Evolutionary conservation across 768 basidiomycete genomes (phyloP).

Genomic region (Coprinopsis cinerea): DNA sequence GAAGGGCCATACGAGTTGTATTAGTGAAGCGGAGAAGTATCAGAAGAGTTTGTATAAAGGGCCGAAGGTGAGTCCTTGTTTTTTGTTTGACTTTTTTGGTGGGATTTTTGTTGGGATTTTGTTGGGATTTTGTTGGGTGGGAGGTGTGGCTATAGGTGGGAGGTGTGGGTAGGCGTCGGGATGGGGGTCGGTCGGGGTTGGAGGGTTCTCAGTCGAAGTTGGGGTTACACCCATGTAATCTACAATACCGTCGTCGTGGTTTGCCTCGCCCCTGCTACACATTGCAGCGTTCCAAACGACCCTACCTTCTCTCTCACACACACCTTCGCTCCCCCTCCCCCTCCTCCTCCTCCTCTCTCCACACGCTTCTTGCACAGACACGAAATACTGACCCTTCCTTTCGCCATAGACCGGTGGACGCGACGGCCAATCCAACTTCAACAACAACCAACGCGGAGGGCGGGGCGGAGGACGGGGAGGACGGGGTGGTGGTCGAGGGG

Average conservation of each 20-base stretch:
- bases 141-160: background rate
- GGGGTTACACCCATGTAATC: too few relatives aligned
- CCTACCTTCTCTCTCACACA: too few relatives aligned
- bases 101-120: background rate
- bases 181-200: background rate
- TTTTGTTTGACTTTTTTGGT: background rate
- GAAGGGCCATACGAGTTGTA: slow-evolving; percentile 78
- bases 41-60: slow-evolving; percentile 84
- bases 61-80: slow-evolving; percentile 42
- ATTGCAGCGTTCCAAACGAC: too few relatives aligned
- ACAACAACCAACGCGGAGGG: slow-evolving; percentile 10
- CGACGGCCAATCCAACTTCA: background rate
- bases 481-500: slow-evolving; percentile 28
- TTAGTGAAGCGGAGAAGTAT: slow-evolving; percentile 92
- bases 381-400: background rate
- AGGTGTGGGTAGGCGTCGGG: slow-evolving; percentile 6
- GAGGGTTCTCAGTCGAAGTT: too few relatives aligned
- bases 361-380: background rate
- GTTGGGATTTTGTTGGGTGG: background rate
- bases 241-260: too few relatives aligned
- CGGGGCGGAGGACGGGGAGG: slow-evolving; percentile 19
- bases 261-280: too few relatives aligned
- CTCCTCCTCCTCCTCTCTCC: too few relatives aligned
- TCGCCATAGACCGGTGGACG: background rate
- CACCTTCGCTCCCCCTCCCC: too few relatives aligned